A percentile compares a stretch with the other conserved stretches of the same genome.
Evolutionary conservation across 2,329 filamentous ascomycete genomes (phyloP).

Genomic region (Ophioceras dolichostomum): DNA sequence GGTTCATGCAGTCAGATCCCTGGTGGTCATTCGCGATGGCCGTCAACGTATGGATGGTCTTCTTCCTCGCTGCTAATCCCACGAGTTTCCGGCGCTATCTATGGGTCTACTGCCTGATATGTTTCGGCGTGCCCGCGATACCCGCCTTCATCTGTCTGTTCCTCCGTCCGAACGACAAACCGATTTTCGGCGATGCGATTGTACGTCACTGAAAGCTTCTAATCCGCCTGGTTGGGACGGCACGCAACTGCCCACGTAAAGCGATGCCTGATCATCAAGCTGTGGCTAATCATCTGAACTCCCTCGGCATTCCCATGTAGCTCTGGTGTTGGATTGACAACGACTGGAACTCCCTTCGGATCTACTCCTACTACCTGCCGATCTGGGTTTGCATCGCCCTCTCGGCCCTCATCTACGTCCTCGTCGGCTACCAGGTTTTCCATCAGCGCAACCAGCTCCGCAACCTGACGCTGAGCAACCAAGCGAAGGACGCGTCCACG

Average conservation of each 20-base stretch:
- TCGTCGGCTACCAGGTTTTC: constrained; percentile 49
- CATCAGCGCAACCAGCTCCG: constrained; percentile 41
- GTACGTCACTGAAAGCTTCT: constrained; percentile 22
- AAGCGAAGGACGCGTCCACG: constrained; percentile 16
- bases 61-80: constrained; percentile 45
- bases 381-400: constrained; percentile 47
- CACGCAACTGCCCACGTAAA: too few species aligned
- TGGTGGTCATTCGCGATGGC: constrained; percentile 77
- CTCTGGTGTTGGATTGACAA: constrained; percentile 51
- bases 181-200: constrained; percentile 44
- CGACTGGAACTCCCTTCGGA: constrained; percentile 41
- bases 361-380: constrained; percentile 49
- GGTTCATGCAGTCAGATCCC: constrained; percentile 67
- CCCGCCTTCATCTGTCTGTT: constrained; percentile 56
- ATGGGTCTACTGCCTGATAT: constrained; percentile 57
- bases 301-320: constrained; percentile 16
- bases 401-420: constrained; percentile 40
- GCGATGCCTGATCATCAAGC: too few species aligned
- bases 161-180: constrained; percentile 24
- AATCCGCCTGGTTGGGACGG: too few species aligned
- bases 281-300: too few species aligned
- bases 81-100: constrained; percentile 61
- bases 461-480: constrained; percentile 38
- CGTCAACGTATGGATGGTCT: constrained; percentile 64
- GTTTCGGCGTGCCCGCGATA: constrained; percentile 60